Evolutionary conservation across 371 early-diverging fungal species (phyloP).

Genomic region (Gilbertella persicaria): DNA sequence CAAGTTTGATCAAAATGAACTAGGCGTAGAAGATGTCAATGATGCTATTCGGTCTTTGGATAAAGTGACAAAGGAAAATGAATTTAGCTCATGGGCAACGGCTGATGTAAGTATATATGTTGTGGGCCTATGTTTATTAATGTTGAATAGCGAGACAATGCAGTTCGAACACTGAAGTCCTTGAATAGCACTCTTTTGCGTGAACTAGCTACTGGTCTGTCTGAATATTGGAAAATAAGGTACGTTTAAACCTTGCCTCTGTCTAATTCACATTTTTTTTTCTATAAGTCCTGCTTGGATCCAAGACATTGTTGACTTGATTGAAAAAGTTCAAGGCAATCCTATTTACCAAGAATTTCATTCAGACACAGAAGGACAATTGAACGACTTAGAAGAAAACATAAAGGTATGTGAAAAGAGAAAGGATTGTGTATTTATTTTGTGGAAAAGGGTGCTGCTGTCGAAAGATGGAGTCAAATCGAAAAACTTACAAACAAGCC

Average conservation of each 20-base stretch:
- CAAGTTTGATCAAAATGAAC: conserved; percentile 29
- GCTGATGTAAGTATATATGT: conserved; percentile 37
- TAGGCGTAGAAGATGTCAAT: conserved; percentile 41
- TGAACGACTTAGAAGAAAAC: conserved; percentile 24
- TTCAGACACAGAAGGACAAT: conserved; percentile 11
- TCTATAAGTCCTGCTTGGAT: conserved; percentile 23
- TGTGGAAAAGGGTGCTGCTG: conserved; percentile 29
- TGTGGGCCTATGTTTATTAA: background rate
- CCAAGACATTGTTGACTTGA: conserved; percentile 17
- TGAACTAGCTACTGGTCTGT: conserved; percentile 19
- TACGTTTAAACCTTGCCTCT: background rate
- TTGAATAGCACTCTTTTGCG: conserved; percentile 21
- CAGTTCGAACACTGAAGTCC: conserved; percentile 19
- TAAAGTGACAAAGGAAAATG: conserved; percentile 28
- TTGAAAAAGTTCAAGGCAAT: conserved; percentile 31
- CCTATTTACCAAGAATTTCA: conserved; percentile 23
- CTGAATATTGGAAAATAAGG: conserved; percentile 34
- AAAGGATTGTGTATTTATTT: background rate
- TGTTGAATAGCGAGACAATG: conserved; percentile 17
- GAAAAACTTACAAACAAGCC: conserved; percentile 17
- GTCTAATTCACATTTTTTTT: background rate
- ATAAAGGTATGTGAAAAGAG: conserved; percentile 28
- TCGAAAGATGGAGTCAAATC: conserved; percentile 31
- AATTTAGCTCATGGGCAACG: conserved; percentile 31
- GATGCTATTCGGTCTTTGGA: conserved; percentile 32